Evolutionary conservation across 208 protist species (phyloP).

Genomic region (Willaertia magna): DNA sequence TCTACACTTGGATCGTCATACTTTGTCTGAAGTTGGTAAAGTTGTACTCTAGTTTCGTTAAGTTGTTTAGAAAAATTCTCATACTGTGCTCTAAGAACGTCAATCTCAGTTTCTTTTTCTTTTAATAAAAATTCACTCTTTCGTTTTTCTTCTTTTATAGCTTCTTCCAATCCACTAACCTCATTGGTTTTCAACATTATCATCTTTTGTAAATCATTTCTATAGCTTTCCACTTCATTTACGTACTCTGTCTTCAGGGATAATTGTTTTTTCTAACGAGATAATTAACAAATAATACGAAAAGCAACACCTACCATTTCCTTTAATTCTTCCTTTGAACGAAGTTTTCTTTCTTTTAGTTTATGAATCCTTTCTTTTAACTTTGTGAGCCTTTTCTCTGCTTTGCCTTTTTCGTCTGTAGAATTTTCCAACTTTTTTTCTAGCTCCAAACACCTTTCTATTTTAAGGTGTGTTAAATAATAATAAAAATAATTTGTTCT

Average conservation of each 20-base stretch:
- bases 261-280: not conserved
- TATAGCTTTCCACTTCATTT: not conserved
- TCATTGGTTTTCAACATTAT: not conserved
- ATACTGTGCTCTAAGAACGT: not conserved
- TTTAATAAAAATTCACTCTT: not conserved
- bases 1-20: not conserved
- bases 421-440: no score
- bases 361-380: not conserved
- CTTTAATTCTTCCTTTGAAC: slow-evolving; percentile 1
- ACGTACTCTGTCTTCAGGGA: not conserved
- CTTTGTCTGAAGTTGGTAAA: not conserved
- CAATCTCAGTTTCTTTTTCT: not conserved
- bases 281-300: not conserved
- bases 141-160: not conserved
- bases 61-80: not conserved
- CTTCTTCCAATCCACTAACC: not conserved
- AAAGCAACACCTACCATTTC: slow-evolving; percentile 10
- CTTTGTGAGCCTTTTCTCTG: no score
- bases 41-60: not conserved
- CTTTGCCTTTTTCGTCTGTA: no score
- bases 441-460: no score
- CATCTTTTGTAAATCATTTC: not conserved
- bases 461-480: no score
- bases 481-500: no score
- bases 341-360: not conserved